Evolutionary conservation across 2,329 filamentous ascomycete species (phyloP), one percentile per base, ranked within the genome.

Genomic region (Arthrinium puccinioides): DNA sequence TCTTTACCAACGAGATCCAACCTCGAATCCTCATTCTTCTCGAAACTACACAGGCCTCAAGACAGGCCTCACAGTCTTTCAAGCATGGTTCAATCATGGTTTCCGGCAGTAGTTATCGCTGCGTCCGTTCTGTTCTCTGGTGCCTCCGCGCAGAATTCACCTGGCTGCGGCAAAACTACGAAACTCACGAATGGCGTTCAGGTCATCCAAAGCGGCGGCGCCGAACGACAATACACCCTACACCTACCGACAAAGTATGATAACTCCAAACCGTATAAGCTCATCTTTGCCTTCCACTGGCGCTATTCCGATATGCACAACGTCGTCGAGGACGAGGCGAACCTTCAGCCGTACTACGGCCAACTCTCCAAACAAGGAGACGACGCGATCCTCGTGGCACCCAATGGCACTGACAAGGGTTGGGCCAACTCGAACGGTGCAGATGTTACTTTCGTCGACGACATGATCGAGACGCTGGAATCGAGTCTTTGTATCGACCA

Each of bases 221-320:
- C n/a, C n/a, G n/a, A n/a, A n/a, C 31, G 31, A 13, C 31, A 33
- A 13, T 33, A 33, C 31, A 23, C 21, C 31, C 21, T 33, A 20
- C 21, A 33, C 20, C 20, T 33, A 21, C 31, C 31, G 14, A 20
- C 31, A 6, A 6, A n/a, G 31, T 33, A 33, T 21, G 24, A 33
- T 15, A 33, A 33, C 31, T 23, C 31, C n/a, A 20, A 24, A 5
- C 31, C 31, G 3, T 33, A 33, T 21, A 33, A 33, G 21, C 31
- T 33, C n/a, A 24, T 33, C 8, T 33, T 33, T 21, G 24, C 31
- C 9, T 33, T 33, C 31, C 31, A 33, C 31, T 20, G 20, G 31
- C 31, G 21, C 20, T 20, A 21, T 21, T 20, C 20, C 5, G 15
- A 33, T 20, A 21, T 21, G n/a, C 24, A 20, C 20, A 20, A 33